phyloP scores from a whole-genome alignment of 2,329 filamentous ascomycete species.

The Dothideomycetidae sp. region DNA sequence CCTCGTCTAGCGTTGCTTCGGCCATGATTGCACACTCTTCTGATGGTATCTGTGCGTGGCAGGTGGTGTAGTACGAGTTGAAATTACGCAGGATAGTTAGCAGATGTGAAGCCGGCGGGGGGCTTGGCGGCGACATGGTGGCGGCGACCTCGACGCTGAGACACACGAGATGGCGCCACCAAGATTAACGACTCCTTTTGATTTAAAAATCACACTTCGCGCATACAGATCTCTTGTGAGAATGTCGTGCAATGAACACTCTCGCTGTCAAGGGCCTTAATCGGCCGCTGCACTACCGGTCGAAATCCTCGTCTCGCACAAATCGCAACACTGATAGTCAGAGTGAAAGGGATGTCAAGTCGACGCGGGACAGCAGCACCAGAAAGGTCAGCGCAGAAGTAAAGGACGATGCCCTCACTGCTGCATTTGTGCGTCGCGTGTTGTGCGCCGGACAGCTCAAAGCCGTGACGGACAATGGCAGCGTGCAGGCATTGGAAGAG shows the following conservation, averaged over 20 bases:
- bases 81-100: no score
- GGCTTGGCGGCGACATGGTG: no score
- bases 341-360: slow-evolving; percentile 1
- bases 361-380: slow-evolving; percentile 11
- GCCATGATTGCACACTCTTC: slow-evolving; percentile 18
- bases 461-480: slow-evolving; percentile 36
- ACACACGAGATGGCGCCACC: no score
- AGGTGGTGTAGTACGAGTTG: no score
- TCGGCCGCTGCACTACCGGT: slow-evolving; percentile 3
- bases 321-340: slow-evolving; percentile 2
- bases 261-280: slow-evolving; percentile 5
- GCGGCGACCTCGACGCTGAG: no score
- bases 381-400: slow-evolving; percentile 24
- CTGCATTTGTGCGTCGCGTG: slow-evolving; percentile 65
- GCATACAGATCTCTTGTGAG: no score
- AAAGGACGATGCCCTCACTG: slow-evolving; percentile 53
- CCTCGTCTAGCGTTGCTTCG: slow-evolving; percentile 19
- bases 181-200: no score
- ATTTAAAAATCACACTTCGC: no score
- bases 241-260: slow-evolving; percentile 5
- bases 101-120: no score
- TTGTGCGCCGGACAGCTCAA: slow-evolving; percentile 55
- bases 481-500: slow-evolving; percentile 56
- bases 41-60: no score
- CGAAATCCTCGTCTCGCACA: slow-evolving; percentile 6